Base-by-base conservation (phyloP, 345 rosid genomes). In the Aquilaria malaccensis region DNA sequence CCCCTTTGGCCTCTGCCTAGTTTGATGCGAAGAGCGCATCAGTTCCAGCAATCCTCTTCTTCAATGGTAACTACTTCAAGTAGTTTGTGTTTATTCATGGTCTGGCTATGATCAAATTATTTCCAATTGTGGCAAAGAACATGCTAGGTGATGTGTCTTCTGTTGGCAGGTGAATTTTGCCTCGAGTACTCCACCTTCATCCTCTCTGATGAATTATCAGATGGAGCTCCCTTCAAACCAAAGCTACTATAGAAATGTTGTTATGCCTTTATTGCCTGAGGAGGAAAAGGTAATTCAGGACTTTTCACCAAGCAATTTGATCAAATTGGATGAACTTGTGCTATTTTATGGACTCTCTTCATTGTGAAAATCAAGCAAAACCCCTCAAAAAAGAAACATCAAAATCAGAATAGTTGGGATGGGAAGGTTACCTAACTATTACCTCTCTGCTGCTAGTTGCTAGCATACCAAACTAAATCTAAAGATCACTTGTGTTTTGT, bases 211-310 rank as follows among this genome's bases (percentile, higher is more conserved):
- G 50, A 74, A 67, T 66, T 70, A 65, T 68, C 83, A 68, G 55
- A 77, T 68, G 76, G 88, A 85, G 85, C 91, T 83, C 84, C 91
- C 91, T 85, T 85, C 88, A 85, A 85, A 82, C 91, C 88, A 83
- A 83, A 78, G 62, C 59, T 70, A 65, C 66, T 66, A 70, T 52
- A 56, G 59, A 70, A 79, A 64, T 68, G 65, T 3, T 37, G 7
- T 52, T 61, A 51, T 58, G 60, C 67, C 78, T 15, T 13, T 64
- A 46, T 64, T 74, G 72, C 73, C 77, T 55, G 77, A 67, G 59
- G 81, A 78, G 64, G 85, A 74, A 14, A 82, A 76, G 87, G 85
- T 80, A 52, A 31, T 11, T 55, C 13, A 43, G 33, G 22, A 37
- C 1, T 37, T 37, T 37, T 37, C 43, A 37, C 43, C 7, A 37